Evolutionary conservation across 352 stramenopile species (phyloP).

Genomic region (Phytophthora uliginosa): DNA sequence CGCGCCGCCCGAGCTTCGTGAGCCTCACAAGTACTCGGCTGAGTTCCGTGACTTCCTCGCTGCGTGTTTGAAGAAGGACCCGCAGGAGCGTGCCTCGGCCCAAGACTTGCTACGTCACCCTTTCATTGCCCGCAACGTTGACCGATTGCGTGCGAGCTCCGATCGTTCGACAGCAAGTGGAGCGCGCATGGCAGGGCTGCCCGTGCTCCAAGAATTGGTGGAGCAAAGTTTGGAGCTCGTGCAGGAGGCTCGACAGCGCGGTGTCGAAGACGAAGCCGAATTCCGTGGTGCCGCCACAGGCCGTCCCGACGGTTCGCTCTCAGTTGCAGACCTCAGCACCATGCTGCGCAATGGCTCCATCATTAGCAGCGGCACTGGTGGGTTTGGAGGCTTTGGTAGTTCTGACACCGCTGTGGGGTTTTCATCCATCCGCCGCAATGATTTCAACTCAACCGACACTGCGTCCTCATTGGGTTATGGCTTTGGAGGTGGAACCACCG

Average conservation of each 20-base stretch:
- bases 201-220: slow-evolving; percentile 76
- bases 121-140: slow-evolving; percentile 72
- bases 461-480: not conserved
- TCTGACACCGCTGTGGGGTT: slow-evolving; percentile 46
- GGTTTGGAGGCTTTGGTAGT: slow-evolving; percentile 22
- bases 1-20: slow-evolving; percentile 58
- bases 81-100: slow-evolving; percentile 55
- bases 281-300: slow-evolving; percentile 65
- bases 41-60: slow-evolving; percentile 72
- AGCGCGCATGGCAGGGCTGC: slow-evolving; percentile 42
- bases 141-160: slow-evolving; percentile 46
- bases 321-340: slow-evolving; percentile 70
- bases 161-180: slow-evolving; percentile 19
- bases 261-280: slow-evolving; percentile 63
- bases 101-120: slow-evolving; percentile 62
- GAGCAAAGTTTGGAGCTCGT: slow-evolving; percentile 79
- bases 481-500: slow-evolving; percentile 29
- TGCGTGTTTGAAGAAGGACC: slow-evolving; percentile 76
- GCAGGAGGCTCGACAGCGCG: slow-evolving; percentile 54
- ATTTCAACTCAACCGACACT: slow-evolving; percentile 22
- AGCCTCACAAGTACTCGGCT: slow-evolving; percentile 51
- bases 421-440: slow-evolving; percentile 31
- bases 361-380: slow-evolving; percentile 19
- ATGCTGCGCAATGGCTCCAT: slow-evolving; percentile 62
- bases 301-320: slow-evolving; percentile 65